Conservation (phyloP, 2,329 filamentous ascomycete genomes). For the Herpotrichia juniperi region DNA sequence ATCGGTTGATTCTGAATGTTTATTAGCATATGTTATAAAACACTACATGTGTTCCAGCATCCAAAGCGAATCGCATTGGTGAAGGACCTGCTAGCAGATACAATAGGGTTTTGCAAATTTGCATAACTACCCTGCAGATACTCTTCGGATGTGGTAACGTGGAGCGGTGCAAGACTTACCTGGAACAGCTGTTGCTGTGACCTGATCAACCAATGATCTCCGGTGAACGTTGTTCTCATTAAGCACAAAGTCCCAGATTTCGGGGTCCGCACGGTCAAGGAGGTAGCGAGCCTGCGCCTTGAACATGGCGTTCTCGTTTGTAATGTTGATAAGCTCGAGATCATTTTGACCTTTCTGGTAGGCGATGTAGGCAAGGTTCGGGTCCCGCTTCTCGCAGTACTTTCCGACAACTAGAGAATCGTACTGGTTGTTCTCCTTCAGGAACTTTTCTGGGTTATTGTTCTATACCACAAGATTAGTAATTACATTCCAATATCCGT, state of each 20-base stretch:
- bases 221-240: slow-evolving; percentile 96
- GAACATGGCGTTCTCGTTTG: slow-evolving; percentile 99
- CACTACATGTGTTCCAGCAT: no score
- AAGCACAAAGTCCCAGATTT: slow-evolving; percentile 94
- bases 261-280: slow-evolving; percentile 83
- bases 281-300: slow-evolving; percentile 95
- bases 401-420: slow-evolving; percentile 92
- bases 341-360: slow-evolving; percentile 98
- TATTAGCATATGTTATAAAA: no score
- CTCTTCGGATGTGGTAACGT: no score
- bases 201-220: slow-evolving; percentile 91
- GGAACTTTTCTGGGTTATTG: slow-evolving; percentile 96
- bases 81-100: no score
- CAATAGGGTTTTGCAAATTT: no score
- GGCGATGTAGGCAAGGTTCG: slow-evolving; percentile 91
- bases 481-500: no score
- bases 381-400: slow-evolving; percentile 98
- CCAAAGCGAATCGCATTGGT: no score
- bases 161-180: no score
- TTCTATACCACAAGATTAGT: no score
- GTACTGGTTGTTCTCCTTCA: slow-evolving; percentile 97
- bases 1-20: slow-evolving; percentile 88
- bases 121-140: no score
- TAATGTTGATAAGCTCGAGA: slow-evolving; percentile 94
- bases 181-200: slow-evolving; percentile 94